A percentile compares a stretch with the other conserved stretches of the same genome.
Conservation (phyloP, 1,284 basidiomycete genomes). For the Vanrija sp. region DNA sequence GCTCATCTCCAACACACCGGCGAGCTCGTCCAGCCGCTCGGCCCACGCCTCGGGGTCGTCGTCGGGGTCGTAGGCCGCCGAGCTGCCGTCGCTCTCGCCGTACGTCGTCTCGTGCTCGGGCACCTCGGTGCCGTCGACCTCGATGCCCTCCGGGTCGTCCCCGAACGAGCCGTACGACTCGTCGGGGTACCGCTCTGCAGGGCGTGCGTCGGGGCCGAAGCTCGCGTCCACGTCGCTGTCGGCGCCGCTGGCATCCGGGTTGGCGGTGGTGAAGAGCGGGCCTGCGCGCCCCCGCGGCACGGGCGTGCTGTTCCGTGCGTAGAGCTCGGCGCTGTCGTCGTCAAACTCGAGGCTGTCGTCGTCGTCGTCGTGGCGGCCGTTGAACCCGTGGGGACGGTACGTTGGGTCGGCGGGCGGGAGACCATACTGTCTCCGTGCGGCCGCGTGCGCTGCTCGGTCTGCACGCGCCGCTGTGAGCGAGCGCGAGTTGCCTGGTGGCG, state of each 20-base stretch:
- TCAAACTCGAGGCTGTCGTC: too few relatives aligned
- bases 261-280: not conserved
- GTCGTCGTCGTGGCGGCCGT: too few relatives aligned
- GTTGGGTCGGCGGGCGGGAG: too few relatives aligned
- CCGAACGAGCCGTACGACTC: not conserved
- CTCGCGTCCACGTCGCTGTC: not conserved
- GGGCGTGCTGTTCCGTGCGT: too few relatives aligned
- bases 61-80: slow-evolving; percentile 32
- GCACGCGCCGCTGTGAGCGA: too few relatives aligned
- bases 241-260: not conserved
- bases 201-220: not conserved
- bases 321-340: too few relatives aligned
- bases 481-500: too few relatives aligned
- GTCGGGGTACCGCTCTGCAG: not conserved
- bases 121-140: not conserved
- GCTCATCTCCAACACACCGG: slow-evolving; percentile 37
- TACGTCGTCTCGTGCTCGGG: slow-evolving; percentile 10
- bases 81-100: slow-evolving; percentile 20
- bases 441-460: too few relatives aligned
- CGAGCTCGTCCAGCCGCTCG: slow-evolving; percentile 39
- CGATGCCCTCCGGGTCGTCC: not conserved
- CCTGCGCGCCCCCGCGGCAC: too few relatives aligned
- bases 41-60: slow-evolving; percentile 39
- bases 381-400: too few relatives aligned
- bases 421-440: too few relatives aligned